Evolutionary conservation across 345 rosid species (phyloP).

Genomic region (Laguncularia racemosa): DNA sequence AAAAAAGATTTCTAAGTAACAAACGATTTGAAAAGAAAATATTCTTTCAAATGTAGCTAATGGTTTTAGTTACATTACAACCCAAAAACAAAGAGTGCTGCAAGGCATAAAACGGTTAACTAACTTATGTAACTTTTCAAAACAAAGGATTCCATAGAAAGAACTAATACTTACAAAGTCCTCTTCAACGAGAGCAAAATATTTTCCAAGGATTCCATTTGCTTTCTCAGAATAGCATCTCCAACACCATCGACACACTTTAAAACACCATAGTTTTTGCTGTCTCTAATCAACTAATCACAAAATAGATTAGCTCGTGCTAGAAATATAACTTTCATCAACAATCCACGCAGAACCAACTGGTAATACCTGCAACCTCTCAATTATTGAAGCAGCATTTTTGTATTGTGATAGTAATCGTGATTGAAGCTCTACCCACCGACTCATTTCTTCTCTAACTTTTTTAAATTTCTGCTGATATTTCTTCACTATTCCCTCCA

Average conservation of each 20-base stretch:
- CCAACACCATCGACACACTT: conserved; percentile 41
- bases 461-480: conserved; percentile 60
- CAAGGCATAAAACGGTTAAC: too few species aligned
- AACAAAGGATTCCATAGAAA: too few species aligned
- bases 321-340: background rate
- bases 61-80: too few species aligned
- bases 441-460: conserved; percentile 50
- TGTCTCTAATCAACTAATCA: conserved; percentile 41
- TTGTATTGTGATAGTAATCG: conserved; percentile 47
- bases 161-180: conserved; percentile 32
- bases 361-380: conserved; percentile 49
- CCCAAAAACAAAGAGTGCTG: too few species aligned
- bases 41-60: too few species aligned
- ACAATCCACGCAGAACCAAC: background rate
- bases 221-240: conserved; percentile 52
- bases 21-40: too few species aligned
- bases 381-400: conserved; percentile 62
- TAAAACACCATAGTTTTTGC: conserved; percentile 45
- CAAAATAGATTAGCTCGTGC: too few species aligned
- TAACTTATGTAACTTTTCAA: too few species aligned
- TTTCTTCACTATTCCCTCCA: conserved; percentile 66
- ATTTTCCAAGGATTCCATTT: conserved; percentile 54
- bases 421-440: conserved; percentile 66
- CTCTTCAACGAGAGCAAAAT: conserved; percentile 52
- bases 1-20: too few species aligned